Percentiles rank a stretch among this genome's conserved stretches.
Conservation (phyloP, 805 yeast species). For the Kluyveromyces wickerhamii region DNA sequence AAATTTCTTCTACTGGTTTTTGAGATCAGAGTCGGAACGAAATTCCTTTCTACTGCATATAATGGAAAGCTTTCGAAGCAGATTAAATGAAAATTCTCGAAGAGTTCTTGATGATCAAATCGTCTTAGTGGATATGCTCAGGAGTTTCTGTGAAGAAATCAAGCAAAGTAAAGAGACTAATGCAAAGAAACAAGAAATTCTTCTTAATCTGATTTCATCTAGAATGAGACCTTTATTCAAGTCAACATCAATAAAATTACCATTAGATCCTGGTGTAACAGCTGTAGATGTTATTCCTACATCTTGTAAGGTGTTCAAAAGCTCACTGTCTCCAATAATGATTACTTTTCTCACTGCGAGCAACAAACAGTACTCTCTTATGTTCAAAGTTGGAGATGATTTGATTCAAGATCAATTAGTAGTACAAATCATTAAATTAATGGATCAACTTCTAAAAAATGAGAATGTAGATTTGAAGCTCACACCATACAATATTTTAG, state of each 20-base stretch:
- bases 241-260: slow-evolving; percentile 53
- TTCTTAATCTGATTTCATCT: slow-evolving; percentile 39
- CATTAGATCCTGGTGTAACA: slow-evolving; percentile 72
- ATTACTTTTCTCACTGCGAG: slow-evolving; percentile 59
- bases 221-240: slow-evolving; percentile 35
- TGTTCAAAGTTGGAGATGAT: slow-evolving; percentile 94
- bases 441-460: slow-evolving; percentile 80
- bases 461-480: slow-evolving; percentile 85
- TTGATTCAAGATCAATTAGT: slow-evolving; percentile 93
- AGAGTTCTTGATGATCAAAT: slow-evolving; percentile 48
- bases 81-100: slow-evolving; percentile 20
- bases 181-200: slow-evolving; percentile 60
- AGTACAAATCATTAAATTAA: slow-evolving; percentile 83
- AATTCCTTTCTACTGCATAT: slow-evolving; percentile 42
- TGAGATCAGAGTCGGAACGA: slow-evolving; percentile 81
- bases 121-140: slow-evolving; percentile 56
- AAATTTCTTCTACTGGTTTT: slow-evolving; percentile 84
- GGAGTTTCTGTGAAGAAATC: slow-evolving; percentile 55
- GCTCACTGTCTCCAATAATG: slow-evolving; percentile 83
- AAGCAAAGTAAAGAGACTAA: slow-evolving; percentile 69
- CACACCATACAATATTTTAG: slow-evolving; percentile 83
- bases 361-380: slow-evolving; percentile 57
- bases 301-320: slow-evolving; percentile 81
- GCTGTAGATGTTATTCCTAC: slow-evolving; percentile 73
- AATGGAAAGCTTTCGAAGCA: slow-evolving; percentile 37